phyloP scores from a whole-genome alignment of 2,329 filamentous ascomycete species.

The Aspergillus spinulosporus region DNA sequence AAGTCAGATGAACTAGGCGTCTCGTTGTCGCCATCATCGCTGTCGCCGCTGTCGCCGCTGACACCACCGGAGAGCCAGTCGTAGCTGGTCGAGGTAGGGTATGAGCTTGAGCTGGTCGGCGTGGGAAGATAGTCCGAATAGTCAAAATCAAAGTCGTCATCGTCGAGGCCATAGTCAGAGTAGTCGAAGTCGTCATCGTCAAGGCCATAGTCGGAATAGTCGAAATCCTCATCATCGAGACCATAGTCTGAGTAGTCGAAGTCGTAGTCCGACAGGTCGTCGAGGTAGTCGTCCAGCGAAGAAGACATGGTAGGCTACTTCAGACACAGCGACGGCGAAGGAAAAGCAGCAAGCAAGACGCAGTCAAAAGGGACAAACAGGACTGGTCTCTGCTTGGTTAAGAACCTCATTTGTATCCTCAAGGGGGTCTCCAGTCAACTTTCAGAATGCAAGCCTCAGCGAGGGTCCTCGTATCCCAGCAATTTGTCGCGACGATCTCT shows the following conservation, averaged over 20 bases:
- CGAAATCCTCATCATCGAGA: neutral
- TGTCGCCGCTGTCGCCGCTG: neutral
- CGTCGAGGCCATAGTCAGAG: neutral
- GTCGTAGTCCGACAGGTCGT: neutral
- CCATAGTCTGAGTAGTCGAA: neutral
- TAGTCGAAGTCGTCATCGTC: too few species aligned
- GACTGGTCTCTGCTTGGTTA: neutral
- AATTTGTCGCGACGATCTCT: neutral
- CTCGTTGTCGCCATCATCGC: neutral
- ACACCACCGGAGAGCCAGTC: neutral
- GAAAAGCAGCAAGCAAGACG: neutral
- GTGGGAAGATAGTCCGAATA: neutral
- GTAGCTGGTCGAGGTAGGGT: constrained; percentile 1
- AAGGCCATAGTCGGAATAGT: too few species aligned
- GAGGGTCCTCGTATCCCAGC: neutral
- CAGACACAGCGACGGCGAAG: neutral
- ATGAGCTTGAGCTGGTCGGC: neutral
- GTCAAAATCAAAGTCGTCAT: neutral
- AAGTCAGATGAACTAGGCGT: too few species aligned
- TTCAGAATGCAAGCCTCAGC: neutral
- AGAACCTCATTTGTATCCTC: neutral
- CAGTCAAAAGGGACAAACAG: neutral
- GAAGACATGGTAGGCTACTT: neutral
- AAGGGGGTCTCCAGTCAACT: too few species aligned
- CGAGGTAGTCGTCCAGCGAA: constrained; percentile 4